phyloP scores from a whole-genome alignment of 192 early-diverging fungal species.

The Backusella tarrabulga region DNA sequence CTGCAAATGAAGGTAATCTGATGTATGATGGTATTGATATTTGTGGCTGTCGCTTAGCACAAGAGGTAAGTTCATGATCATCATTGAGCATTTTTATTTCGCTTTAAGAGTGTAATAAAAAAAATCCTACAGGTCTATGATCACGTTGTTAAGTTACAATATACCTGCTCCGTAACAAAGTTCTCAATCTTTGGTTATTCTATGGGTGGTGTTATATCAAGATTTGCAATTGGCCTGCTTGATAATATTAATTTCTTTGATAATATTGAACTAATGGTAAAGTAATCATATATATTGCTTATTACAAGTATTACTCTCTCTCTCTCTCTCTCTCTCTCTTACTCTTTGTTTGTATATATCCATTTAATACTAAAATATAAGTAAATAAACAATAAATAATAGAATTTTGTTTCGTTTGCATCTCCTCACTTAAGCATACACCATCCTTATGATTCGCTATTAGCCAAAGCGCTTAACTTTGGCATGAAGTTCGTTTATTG shows the following conservation, averaged over 20 bases:
- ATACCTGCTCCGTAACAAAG: background rate
- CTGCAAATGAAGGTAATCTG: background rate
- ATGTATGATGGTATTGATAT: background rate
- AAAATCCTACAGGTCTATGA: background rate
- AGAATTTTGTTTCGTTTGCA: conserved; percentile 1
- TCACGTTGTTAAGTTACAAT: background rate
- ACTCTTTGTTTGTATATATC: background rate
- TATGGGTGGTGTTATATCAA: background rate
- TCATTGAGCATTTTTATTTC: background rate
- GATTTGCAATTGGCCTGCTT: background rate
- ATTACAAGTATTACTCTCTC: background rate
- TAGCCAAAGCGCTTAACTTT: background rate
- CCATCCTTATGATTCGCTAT: background rate
- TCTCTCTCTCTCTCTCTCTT: background rate
- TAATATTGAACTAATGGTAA: background rate
- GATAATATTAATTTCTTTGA: background rate
- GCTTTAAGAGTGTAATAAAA: background rate
- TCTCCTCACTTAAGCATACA: background rate
- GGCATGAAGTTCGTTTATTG: background rate
- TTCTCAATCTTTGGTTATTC: background rate
- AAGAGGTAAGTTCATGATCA: background rate
- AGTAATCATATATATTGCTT: background rate
- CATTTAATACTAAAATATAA: background rate
- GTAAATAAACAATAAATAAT: background rate
- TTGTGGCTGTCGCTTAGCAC: background rate